Evolutionary conservation across 441 rosid species (phyloP), one percentile per base, ranked within the genome.

Genomic region (Capsella rubella): DNA sequence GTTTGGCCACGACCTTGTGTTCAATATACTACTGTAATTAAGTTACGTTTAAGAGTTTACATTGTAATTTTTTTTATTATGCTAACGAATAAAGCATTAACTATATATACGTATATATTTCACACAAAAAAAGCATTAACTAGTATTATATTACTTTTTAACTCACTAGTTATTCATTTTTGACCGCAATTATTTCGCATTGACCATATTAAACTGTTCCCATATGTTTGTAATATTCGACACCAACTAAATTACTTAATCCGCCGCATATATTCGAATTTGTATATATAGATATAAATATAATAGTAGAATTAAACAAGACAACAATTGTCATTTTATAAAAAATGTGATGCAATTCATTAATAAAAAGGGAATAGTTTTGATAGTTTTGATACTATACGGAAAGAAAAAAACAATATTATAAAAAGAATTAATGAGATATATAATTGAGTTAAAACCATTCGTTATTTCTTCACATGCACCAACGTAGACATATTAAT

Each of bases 211-310:
- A 10, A 56, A 29, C 54, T 46, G 51, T 35, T 46, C 6, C 21
- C 66, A 57, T 47, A 65, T 47, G 71, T 25, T 47, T 55, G 25
- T 21, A 21, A 1, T 21, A 16, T 73, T 55, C 58, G 43, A 56
- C 50, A 64, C 31, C 58, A 46, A 64, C 58, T 55, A 73, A 14
- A 66, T 49, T 66, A 74, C 43, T 27, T 46, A 59, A 59, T 64
- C 52, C 52, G 75, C 62, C 62, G 46, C 54, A 62, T 51, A 59
- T 40, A 51, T 71, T 71, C 42, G 21, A 51, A 16, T 16, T 39
- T 37, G n/a, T 51, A 43, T 28, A 56, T 3, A 43, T 3, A 4
- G 9, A 29, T 15, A 28, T 15, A 4, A 3, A 52, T 35, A 16
- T 16, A 47, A 37, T 37, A 37, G 11, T 37, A 15, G 6, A 13